Evolutionary conservation across 1,284 basidiomycete genomes (phyloP), one percentile per base, ranked within the genome.

Genomic region (Coriolopsis trogii): DNA sequence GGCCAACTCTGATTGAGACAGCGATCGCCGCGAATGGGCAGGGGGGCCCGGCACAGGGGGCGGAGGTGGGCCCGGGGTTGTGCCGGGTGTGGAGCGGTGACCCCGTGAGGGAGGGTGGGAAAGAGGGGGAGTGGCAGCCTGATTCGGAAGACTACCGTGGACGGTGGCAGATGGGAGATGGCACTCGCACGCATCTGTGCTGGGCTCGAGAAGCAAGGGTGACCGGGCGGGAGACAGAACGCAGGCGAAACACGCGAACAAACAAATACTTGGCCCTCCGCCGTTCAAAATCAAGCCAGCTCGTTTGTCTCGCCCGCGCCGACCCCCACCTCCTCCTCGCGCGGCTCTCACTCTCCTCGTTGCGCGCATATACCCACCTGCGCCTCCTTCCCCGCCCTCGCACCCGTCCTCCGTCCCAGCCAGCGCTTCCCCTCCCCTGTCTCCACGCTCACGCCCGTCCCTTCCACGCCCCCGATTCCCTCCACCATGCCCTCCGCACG

Each of bases 401-500:
- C 29, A 41, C 10, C 41, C 10, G 28, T 31, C 38, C 16, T 43
- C 39, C 36, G 21, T 41, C 41, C 39, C n/a, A 49, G 31, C 49
- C 49, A 41, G 41, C 51, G 51, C 41, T 37, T 46, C 53, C 42
- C 42, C 54, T 40, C 49, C 39, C 53, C 55, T 67, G 72, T 69
- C 51, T 46, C 41, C 55, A 47, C 58, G 59, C 65, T 63, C 66
- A 63, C 58, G 55, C 58, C 62, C 61, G 60, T 55, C 63, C 65
- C 62, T 57, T 61, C 65, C 55, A 47, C 56, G 56, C 57, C 58
- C 61, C 66, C 62, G 65, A 41, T 46, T 65, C 61, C 54, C 46
- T 52, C 59, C 53, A 59, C 68, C 59, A 88, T 89, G 86, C 82
- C 86, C 67, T 78, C 76, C 63, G 75, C 81, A 57, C 81, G 84